These are phyloP conservation scores for Cicer chorassanicum DNA, from an alignment of 306 rosid species.

Conservation along the genomic window DNA sequence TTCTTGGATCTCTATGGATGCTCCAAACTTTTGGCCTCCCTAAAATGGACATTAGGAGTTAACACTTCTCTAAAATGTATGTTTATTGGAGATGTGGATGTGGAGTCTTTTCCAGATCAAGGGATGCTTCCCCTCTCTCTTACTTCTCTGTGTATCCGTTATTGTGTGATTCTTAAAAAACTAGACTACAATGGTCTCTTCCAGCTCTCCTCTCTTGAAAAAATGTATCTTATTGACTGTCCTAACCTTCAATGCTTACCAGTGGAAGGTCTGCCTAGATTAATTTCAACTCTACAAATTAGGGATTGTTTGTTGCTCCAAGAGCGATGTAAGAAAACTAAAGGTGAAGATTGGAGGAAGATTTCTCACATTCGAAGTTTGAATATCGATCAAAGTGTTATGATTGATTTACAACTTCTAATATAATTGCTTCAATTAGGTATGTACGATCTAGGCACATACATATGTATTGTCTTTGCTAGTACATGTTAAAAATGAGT, in stretches of 20 bases:
- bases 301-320: neutral
- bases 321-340: conserved; percentile 7
- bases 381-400: neutral
- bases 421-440: too few species aligned
- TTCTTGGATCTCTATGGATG: neutral
- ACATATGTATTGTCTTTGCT: too few species aligned
- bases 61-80: neutral
- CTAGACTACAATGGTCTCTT: conserved; percentile 38
- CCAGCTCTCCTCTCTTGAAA: conserved; percentile 9
- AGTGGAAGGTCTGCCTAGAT: conserved; percentile 40
- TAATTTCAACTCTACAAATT: neutral
- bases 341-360: conserved; percentile 46
- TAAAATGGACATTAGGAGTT: conserved; percentile 1
- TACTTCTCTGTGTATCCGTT: rapidly evolving
- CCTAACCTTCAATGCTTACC: conserved; percentile 41
- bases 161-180: conserved; percentile 1
- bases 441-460: too few species aligned
- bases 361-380: conserved; percentile 39
- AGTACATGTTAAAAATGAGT: too few species aligned
- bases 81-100: rapidly evolving
- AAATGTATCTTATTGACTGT: rapidly evolving
- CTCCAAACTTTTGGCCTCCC: neutral
- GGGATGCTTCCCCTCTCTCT: conserved; percentile 42
- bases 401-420: too few species aligned
- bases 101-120: conserved; percentile 39